Evolutionary conservation across 768 basidiomycete genomes (phyloP).

Genomic region (Pholiota microspora): DNA sequence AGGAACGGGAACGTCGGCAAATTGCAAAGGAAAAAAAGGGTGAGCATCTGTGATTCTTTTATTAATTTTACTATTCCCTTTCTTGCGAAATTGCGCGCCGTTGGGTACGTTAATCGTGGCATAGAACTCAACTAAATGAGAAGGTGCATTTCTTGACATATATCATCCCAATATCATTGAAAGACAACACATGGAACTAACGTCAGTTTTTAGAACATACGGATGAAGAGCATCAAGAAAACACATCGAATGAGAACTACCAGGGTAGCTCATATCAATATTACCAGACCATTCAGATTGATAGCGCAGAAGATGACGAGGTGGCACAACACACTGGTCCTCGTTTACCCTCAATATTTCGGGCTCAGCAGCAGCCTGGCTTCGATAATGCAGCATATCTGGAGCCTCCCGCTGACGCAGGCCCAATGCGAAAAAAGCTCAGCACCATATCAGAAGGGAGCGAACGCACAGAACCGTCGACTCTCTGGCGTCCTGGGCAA

Average conservation of each 20-base stretch:
- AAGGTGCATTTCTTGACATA: constrained; percentile 56
- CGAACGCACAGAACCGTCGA: constrained; percentile 60
- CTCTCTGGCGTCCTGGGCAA: constrained; percentile 43
- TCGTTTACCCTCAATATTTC: constrained; percentile 57
- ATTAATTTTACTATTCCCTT: constrained; percentile 20
- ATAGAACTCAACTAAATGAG: constrained; percentile 37
- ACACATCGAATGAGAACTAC: constrained; percentile 5
- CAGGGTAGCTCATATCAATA: constrained; percentile 8
- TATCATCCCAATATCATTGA: not conserved
- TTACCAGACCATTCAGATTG: constrained; percentile 15
- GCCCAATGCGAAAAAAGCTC: constrained; percentile 30
- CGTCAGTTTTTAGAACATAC: not conserved
- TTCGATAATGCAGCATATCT: constrained; percentile 32
- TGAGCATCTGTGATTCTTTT: constrained; percentile 49
- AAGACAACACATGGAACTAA: not conserved
- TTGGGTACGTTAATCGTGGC: constrained; percentile 24
- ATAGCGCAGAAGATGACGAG: constrained; percentile 18
- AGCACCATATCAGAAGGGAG: constrained; percentile 70
- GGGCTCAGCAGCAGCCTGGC: constrained; percentile 53
- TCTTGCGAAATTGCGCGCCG: constrained; percentile 24
- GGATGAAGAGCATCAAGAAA: constrained; percentile 5
- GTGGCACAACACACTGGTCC: constrained; percentile 34
- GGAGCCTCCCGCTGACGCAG: constrained; percentile 24
- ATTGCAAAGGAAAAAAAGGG: constrained; percentile 79
- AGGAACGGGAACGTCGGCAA: constrained; percentile 64